Percentiles rank a stretch among this genome's conserved stretches.
Conservation (phyloP, 352 stramenopile species). For the Phytophthora kernoviae region DNA sequence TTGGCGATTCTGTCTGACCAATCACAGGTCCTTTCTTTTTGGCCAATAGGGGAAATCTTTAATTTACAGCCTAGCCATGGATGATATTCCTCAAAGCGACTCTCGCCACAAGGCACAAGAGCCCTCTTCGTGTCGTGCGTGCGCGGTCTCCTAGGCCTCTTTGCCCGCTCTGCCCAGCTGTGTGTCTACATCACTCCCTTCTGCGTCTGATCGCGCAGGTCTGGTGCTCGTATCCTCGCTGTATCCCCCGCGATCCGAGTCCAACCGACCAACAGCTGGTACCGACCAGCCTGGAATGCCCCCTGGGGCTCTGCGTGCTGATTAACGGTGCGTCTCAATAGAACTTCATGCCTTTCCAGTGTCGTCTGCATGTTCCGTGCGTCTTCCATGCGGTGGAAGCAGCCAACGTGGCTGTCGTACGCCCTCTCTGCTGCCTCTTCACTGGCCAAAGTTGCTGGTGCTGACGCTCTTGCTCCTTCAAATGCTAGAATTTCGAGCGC, state of each 20-base stretch:
- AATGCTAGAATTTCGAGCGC: not conserved
- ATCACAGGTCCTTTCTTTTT: too few species aligned
- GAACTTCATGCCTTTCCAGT: not conserved
- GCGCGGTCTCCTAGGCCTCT: not conserved
- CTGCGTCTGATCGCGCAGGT: not conserved
- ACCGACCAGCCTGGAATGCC: constrained; percentile 22
- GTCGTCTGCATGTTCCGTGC: constrained; percentile 15
- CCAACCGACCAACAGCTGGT: not conserved
- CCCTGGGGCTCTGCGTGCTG: constrained; percentile 15
- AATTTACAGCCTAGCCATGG: too few species aligned
- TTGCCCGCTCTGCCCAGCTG: not conserved
- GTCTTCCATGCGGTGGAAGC: constrained; percentile 13
- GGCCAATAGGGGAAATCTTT: too few species aligned
- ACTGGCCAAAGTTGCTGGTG: constrained; percentile 1
- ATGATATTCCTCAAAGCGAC: constrained; percentile 25
- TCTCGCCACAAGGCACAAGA: constrained; percentile 21
- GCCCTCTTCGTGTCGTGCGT: constrained; percentile 7
- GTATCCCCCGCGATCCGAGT: constrained; percentile 5
- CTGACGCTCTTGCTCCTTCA: constrained; percentile 14
- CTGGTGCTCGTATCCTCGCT: constrained; percentile 11
- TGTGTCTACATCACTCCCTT: not conserved
- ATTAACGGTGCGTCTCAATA: constrained; percentile 32
- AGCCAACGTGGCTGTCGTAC: constrained; percentile 19
- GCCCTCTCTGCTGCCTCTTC: constrained; percentile 1
- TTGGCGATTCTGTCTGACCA: too few species aligned